phyloP scores from a whole-genome alignment of 805 yeast genomes.

The Kluyveromyces starmeri region DNA sequence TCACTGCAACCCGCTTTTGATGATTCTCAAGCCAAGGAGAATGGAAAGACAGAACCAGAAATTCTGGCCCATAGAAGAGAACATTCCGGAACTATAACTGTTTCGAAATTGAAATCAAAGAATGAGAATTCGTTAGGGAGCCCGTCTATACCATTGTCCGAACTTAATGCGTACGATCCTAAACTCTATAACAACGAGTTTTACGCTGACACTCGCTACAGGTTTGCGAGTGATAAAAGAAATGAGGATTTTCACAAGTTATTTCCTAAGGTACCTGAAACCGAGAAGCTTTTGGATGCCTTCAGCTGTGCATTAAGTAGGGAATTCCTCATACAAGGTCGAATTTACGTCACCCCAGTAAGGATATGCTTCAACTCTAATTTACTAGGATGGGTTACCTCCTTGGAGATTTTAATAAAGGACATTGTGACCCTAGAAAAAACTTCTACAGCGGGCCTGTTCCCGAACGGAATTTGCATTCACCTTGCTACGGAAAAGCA shows the following conservation, averaged over 20 bases:
- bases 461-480: conserved; percentile 79
- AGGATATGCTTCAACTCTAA: conserved; percentile 75
- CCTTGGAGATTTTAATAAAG: conserved; percentile 56
- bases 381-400: conserved; percentile 85
- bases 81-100: conserved; percentile 1
- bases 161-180: conserved; percentile 17
- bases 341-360: conserved; percentile 70
- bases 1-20: no score
- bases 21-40: conserved; percentile 14
- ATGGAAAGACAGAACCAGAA: conserved; percentile 4
- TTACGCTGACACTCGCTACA: conserved; percentile 47
- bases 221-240: conserved; percentile 56
- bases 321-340: conserved; percentile 82
- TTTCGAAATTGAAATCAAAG: conserved; percentile 5
- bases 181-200: conserved; percentile 49
- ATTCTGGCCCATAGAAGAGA: conserved; percentile 3
- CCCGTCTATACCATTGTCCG: not conserved
- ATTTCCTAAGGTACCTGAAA: conserved; percentile 57
- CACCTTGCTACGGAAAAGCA: conserved; percentile 59
- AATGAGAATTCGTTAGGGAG: not conserved
- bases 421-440: conserved; percentile 63
- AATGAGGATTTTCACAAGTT: conserved; percentile 69
- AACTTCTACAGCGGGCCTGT: conserved; percentile 76
- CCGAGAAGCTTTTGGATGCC: conserved; percentile 75
- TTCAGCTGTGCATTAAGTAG: conserved; percentile 83